phyloP scores from a whole-genome alignment of 2,329 filamentous ascomycete genomes.

The Colletotrichum zoysiae region DNA sequence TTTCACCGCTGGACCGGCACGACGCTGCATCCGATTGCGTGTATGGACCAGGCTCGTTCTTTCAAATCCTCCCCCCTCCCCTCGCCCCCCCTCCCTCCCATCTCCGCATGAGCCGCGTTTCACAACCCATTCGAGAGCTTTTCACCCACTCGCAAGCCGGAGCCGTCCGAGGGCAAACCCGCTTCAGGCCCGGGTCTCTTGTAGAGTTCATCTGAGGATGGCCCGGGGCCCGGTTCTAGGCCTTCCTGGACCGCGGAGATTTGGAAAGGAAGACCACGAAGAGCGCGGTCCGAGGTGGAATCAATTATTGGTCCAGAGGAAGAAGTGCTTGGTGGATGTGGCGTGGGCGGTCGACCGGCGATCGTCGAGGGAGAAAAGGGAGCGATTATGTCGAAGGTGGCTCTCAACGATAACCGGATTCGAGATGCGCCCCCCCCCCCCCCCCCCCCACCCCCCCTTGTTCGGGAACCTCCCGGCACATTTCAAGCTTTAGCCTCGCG shows the following conservation, averaged over 20 bases:
- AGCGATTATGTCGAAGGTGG: not conserved
- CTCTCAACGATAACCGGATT: not conserved
- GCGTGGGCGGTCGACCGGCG: not conserved
- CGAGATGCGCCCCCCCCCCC: too few relatives aligned
- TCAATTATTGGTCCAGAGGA: not conserved
- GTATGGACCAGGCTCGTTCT: not conserved
- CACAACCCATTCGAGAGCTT: not conserved
- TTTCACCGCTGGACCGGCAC: too few relatives aligned
- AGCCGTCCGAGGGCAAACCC: not conserved
- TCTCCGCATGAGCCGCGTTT: not conserved
- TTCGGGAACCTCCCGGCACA: not conserved
- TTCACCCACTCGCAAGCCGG: not conserved
- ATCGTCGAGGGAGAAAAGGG: not conserved
- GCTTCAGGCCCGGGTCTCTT: not conserved
- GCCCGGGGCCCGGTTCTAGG: not conserved
- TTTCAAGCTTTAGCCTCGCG: not conserved
- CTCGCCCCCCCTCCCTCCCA: too few relatives aligned
- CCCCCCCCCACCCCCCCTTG: not conserved
- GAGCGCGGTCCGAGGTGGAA: not conserved
- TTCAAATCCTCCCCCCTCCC: not conserved
- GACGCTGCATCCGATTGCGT: not conserved
- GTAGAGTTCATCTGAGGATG: constrained; percentile 9
- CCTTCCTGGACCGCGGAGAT: not conserved
- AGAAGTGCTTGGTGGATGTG: not conserved
- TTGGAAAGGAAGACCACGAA: not conserved